Conservation (phyloP, 2,329 filamentous ascomycete species). For the Aspergillus sp. region DNA sequence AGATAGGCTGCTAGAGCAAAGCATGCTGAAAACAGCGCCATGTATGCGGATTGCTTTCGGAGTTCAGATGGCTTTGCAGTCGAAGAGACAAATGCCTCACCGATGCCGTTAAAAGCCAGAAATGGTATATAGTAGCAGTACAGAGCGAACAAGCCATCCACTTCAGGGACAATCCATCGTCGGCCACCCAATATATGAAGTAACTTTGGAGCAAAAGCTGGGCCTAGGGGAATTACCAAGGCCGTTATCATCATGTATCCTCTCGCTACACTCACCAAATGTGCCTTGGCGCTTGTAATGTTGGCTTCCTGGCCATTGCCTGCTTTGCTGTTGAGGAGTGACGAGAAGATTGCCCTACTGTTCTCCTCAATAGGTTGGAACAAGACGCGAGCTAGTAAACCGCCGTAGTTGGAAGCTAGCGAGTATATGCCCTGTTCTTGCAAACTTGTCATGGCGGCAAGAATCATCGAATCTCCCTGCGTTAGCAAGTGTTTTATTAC, state of each 20-base stretch:
- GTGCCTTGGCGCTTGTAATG: conserved; percentile 29
- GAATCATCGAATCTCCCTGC: conserved; percentile 87
- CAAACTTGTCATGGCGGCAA: conserved; percentile 73
- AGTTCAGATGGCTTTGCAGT: conserved; percentile 76
- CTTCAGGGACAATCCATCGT: conserved; percentile 72
- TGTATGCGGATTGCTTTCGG: conserved; percentile 75
- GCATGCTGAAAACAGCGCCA: conserved; percentile 74
- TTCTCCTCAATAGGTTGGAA: conserved; percentile 97
- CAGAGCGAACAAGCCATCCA: conserved; percentile 69
- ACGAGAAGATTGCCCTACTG: conserved; percentile 84
- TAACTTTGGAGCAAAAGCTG: conserved; percentile 70
- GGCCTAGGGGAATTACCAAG: conserved; percentile 68
- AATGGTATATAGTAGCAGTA: conserved; percentile 96
- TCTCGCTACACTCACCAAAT: conserved; percentile 57
- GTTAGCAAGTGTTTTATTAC: conserved; percentile 90
- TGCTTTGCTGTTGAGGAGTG: conserved; percentile 59
- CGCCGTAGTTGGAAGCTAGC: conserved; percentile 91
- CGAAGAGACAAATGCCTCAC: conserved; percentile 88
- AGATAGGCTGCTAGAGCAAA: conserved; percentile 76
- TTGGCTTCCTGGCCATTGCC: conserved; percentile 17
- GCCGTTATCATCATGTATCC: conserved; percentile 74
- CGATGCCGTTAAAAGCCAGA: conserved; percentile 85
- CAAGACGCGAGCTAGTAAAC: conserved; percentile 80
- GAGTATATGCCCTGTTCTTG: conserved; percentile 88
- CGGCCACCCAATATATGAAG: conserved; percentile 74